A percentile compares a stretch with the other conserved stretches of the same genome.
Conservation (phyloP, 2,329 filamentous ascomycete species). For the Tothia fuscella region DNA sequence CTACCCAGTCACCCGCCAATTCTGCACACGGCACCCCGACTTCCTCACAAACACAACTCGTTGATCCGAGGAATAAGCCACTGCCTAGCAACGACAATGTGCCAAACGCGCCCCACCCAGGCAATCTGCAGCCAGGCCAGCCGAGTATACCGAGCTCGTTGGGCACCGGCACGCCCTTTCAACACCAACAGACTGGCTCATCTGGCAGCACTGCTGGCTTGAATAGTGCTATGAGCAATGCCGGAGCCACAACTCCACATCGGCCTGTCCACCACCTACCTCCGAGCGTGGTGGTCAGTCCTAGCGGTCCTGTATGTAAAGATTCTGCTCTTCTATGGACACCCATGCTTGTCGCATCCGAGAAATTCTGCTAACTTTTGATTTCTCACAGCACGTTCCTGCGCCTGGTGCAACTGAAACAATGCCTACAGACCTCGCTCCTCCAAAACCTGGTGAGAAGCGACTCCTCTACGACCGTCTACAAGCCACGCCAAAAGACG, state of each 20-base stretch:
- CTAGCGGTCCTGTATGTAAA: conserved; percentile 77
- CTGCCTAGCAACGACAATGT: conserved; percentile 36
- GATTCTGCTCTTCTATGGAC: background rate
- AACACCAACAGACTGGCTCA: conserved; percentile 14
- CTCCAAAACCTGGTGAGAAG: conserved; percentile 84
- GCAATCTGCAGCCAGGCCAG: conserved; percentile 19
- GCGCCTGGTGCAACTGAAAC: conserved; percentile 90
- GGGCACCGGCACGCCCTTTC: conserved; percentile 20
- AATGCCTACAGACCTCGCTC: conserved; percentile 93
- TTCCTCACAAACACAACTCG: conserved; percentile 77
- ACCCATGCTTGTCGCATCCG: too few relatives aligned
- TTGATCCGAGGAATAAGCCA: conserved; percentile 75
- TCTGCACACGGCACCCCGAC: conserved; percentile 64
- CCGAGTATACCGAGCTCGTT: conserved; percentile 21
- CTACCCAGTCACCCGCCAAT: conserved; percentile 45
- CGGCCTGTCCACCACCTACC: conserved; percentile 53
- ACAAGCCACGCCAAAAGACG: conserved; percentile 89
- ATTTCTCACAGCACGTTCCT: conserved; percentile 63
- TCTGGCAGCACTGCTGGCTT: background rate
- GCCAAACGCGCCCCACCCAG: conserved; percentile 17
- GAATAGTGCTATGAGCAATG: conserved; percentile 7
- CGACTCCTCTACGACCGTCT: conserved; percentile 78
- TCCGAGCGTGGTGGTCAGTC: conserved; percentile 88
- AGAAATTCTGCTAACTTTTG: conserved; percentile 10
- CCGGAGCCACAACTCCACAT: conserved; percentile 43